Evolutionary conservation across 129 eudicot species (phyloP).

Genomic region (Cynara cardunculus): DNA sequence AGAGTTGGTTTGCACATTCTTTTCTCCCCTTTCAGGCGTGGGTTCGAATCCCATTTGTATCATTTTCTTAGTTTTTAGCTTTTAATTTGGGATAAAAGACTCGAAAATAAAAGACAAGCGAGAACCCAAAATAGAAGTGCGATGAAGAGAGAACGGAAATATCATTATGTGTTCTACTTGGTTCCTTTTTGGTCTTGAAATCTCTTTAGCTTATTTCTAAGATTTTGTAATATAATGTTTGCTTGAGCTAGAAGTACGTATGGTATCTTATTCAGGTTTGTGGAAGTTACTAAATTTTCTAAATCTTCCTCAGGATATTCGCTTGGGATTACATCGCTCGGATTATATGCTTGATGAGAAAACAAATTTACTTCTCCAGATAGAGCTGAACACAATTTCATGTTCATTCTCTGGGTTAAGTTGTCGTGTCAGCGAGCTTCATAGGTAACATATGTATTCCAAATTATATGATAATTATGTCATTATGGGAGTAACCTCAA

Average conservation of each 20-base stretch:
- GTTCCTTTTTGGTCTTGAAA: not conserved
- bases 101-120: not conserved
- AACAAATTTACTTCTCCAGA: slow-evolving; percentile 88
- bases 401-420: slow-evolving; percentile 88
- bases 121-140: not conserved
- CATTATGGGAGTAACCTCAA: not conserved
- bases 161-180: not conserved
- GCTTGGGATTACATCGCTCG: slow-evolving; percentile 95
- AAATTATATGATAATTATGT: not conserved
- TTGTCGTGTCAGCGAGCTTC: slow-evolving; percentile 81
- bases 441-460: slow-evolving; percentile 53
- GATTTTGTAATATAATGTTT: not conserved
- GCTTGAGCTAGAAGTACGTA: not conserved
- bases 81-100: too few relatives aligned
- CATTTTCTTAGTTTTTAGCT: too few relatives aligned
- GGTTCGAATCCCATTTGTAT: too few relatives aligned
- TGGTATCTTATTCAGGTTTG: slow-evolving; percentile 9
- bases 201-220: not conserved
- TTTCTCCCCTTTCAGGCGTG: too few relatives aligned
- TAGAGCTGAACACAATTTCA: slow-evolving; percentile 93
- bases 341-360: slow-evolving; percentile 97
- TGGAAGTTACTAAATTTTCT: slow-evolving; percentile 16
- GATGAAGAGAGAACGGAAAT: not conserved
- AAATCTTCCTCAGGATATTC: slow-evolving; percentile 61
- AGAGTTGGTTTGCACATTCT: too few relatives aligned